Base-by-base conservation (phyloP, 2,329 filamentous ascomycete genomes). In the Sarocladium strictum region DNA sequence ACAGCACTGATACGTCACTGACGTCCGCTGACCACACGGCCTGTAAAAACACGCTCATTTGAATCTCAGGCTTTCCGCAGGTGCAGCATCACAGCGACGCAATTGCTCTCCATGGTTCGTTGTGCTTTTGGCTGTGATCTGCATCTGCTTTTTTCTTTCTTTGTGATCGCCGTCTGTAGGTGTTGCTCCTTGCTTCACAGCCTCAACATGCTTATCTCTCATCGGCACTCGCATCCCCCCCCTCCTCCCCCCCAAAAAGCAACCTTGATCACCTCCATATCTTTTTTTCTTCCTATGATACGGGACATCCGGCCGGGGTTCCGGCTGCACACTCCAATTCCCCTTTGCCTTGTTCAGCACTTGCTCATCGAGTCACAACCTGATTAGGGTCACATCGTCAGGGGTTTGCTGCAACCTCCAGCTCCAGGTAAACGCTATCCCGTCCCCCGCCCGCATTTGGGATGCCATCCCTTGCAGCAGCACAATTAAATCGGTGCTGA, bases 331-430 rank as follows among this genome's bases (percentile, higher is more conserved):
- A 43, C 10, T 24, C 24, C 17, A 24, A 23, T 24, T 43, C 40
- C 5, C 10, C 10, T 15, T 43, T 6, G 10, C 7, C 15, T 7
- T 3, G 21, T 24, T 11, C 40, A 43, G 21, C 15, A 15, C 15
- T 7, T 3, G 21, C 15, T 11, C 40, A 43, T 43, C 15, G 21
- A 4, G 21, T 15, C 40, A 43, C 21, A 23, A 23, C 21, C 21
- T 43, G 40, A 43, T 43, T 43, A 6, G 40, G 4, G 40, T 43
- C 21, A 43, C 12, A n/a, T 33, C 21, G 40, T 24, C 40, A 43
- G 40, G 40, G 40, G 40, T 43, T 43, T 15, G 15, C 17, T 43
- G 40, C 21, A 43, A 43, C 40, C 40, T 43, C 40, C 40, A 43
- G 17, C n/a, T 19, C 10, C 17, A 43, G n/a, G 40, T 7, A 43